phyloP scores from a whole-genome alignment of 257 asterid species.

The Scutellaria minor region DNA sequence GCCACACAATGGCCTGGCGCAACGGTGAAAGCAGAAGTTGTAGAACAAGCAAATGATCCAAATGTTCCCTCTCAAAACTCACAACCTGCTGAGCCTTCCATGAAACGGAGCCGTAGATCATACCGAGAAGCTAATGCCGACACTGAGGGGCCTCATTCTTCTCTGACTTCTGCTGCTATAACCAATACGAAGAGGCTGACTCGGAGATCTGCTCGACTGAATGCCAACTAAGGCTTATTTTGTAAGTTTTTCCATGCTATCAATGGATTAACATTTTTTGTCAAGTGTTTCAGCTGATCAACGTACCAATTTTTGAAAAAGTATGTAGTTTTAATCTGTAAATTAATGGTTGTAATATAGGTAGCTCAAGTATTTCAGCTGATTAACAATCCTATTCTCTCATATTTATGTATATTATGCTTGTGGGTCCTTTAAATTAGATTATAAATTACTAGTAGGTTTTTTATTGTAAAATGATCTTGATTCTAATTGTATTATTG shows the following conservation, averaged over 20 bases:
- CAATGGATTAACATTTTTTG: too few relatives aligned
- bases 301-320: too few relatives aligned
- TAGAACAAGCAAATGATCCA: constrained; percentile 33
- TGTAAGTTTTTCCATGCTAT: neutral
- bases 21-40: constrained; percentile 49
- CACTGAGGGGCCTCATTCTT: constrained; percentile 33
- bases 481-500: too few relatives aligned
- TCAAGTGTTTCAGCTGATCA: too few relatives aligned
- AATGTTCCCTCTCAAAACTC: constrained; percentile 10
- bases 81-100: constrained; percentile 25
- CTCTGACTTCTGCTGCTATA: constrained; percentile 24
- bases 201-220: constrained; percentile 54
- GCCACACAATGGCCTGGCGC: constrained; percentile 58
- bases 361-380: too few relatives aligned
- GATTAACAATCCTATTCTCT: too few relatives aligned
- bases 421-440: too few relatives aligned
- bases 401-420: too few relatives aligned
- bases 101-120: constrained; percentile 40
- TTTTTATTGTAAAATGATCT: too few relatives aligned
- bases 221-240: constrained; percentile 35
- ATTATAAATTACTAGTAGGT: too few relatives aligned
- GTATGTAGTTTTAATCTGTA: too few relatives aligned
- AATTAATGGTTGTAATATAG: too few relatives aligned
- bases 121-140: constrained; percentile 33
- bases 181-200: constrained; percentile 47